Percentiles rank a stretch among this genome's conserved stretches.
Conservation (phyloP, 805 yeast species). For the Spathaspora sp. region DNA sequence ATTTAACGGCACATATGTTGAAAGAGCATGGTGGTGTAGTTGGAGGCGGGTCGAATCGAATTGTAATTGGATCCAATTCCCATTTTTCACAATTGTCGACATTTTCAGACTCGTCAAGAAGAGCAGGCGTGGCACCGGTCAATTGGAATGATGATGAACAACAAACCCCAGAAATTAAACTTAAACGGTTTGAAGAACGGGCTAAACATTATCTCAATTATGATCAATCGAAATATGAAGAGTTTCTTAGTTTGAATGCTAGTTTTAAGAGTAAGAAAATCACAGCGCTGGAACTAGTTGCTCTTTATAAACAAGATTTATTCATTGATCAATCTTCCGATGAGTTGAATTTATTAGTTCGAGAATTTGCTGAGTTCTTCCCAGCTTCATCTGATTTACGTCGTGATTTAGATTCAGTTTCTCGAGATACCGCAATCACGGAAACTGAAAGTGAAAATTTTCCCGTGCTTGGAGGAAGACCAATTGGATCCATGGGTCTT, state of each 20-base stretch:
- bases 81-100: slow-evolving; percentile 64
- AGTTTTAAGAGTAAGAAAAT: slow-evolving; percentile 44
- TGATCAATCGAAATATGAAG: slow-evolving; percentile 40
- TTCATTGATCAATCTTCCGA: slow-evolving; percentile 40
- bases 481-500: slow-evolving; percentile 10
- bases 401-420: slow-evolving; percentile 26
- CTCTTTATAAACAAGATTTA: slow-evolving; percentile 40
- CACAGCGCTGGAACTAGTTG: slow-evolving; percentile 45
- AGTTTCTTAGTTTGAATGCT: slow-evolving; percentile 49
- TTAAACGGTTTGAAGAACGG: slow-evolving; percentile 71
- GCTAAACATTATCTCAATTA: slow-evolving; percentile 76
- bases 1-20: slow-evolving; percentile 82
- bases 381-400: slow-evolving; percentile 44
- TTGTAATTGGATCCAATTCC: slow-evolving; percentile 33
- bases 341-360: slow-evolving; percentile 55
- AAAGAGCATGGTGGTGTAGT: slow-evolving; percentile 69
- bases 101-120: slow-evolving; percentile 23
- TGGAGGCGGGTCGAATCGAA: slow-evolving; percentile 37
- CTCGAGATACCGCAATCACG: slow-evolving; percentile 18
- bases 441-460: slow-evolving; percentile 34
- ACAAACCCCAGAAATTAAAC: slow-evolving; percentile 44
- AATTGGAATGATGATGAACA: slow-evolving; percentile 21
- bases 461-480: slow-evolving; percentile 46
- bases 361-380: slow-evolving; percentile 58
- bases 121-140: slow-evolving; percentile 6